These are phyloP conservation scores for Cyclotella cryptica DNA, from an alignment of 108 stramenopile species.

Conservation along the genomic window DNA sequence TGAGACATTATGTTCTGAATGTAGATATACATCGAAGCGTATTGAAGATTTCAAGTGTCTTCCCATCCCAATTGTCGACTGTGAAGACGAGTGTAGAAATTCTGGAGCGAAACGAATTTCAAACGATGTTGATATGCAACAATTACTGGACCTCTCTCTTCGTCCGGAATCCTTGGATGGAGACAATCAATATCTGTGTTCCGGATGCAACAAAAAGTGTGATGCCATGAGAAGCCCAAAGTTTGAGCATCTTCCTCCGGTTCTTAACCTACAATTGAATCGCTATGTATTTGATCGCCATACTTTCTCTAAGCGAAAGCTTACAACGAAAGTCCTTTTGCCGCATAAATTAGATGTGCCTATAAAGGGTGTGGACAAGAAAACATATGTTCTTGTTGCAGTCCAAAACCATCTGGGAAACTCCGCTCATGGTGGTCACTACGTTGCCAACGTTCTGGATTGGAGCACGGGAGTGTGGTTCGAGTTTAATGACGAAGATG, in stretches of 20 bases:
- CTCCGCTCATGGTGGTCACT: constrained; percentile 88
- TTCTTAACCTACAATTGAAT: constrained; percentile 85
- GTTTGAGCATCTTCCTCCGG: constrained; percentile 71
- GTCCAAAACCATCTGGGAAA: constrained; percentile 85
- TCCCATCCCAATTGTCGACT: constrained; percentile 68
- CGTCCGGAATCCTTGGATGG: constrained; percentile 70
- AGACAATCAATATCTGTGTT: constrained; percentile 88
- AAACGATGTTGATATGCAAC: constrained; percentile 72
- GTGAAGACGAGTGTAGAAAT: constrained; percentile 2
- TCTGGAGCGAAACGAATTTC: constrained; percentile 7
- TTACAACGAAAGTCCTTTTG: constrained; percentile 74
- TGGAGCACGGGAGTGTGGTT: constrained; percentile 87
- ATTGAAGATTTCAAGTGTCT: constrained; percentile 79
- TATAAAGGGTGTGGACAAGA: constrained; percentile 4
- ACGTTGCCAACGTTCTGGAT: constrained; percentile 86
- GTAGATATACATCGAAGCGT: constrained; percentile 52
- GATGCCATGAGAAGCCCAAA: constrained; percentile 64
- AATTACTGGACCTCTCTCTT: constrained; percentile 69
- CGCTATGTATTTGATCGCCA: constrained; percentile 82
- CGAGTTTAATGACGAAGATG: constrained; percentile 87
- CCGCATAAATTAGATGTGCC: constrained; percentile 58
- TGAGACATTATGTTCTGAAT: constrained; percentile 69
- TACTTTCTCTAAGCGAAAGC: constrained; percentile 71
- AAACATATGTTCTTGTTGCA: constrained; percentile 69
- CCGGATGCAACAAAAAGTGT: constrained; percentile 62